These are phyloP conservation scores for Cicer yamashitae DNA, from an alignment of 306 rosid genomes.

Conservation along the genomic window DNA sequence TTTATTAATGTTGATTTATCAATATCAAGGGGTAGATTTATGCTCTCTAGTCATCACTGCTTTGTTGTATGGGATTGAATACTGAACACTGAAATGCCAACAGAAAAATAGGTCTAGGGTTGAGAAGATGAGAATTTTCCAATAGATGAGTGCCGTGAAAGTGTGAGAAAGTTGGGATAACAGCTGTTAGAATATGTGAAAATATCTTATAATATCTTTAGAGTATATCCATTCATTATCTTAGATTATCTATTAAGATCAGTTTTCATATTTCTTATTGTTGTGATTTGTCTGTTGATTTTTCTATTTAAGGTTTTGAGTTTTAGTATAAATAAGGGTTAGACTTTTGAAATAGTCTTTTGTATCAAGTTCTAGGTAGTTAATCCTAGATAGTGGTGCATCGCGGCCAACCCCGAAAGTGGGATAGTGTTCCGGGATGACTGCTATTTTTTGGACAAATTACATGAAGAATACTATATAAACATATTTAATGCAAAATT, in stretches of 20 bases:
- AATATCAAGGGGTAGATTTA: conserved; percentile 16
- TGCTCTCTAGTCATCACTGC: conserved; percentile 6
- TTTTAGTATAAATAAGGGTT: not conserved
- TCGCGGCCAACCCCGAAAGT: too few species aligned
- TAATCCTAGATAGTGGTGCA: too few species aligned
- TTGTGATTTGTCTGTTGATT: not conserved
- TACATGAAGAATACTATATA: too few species aligned
- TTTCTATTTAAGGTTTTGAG: not conserved
- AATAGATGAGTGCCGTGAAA: not conserved
- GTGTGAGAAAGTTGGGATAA: not conserved
- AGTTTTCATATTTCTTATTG: not conserved
- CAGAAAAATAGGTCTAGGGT: not conserved
- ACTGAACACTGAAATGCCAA: not conserved
- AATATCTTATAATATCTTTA: not conserved
- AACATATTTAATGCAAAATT: too few species aligned
- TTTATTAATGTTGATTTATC: conserved; percentile 20
- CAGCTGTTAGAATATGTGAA: not conserved
- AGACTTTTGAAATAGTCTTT: not conserved
- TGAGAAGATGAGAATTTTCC: not conserved
- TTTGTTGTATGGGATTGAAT: not conserved
- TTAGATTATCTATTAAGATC: not conserved
- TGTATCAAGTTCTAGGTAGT: too few species aligned
- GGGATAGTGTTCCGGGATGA: too few species aligned
- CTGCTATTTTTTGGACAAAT: too few species aligned
- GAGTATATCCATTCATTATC: not conserved